These are phyloP conservation scores for Sphagnum magellanicum DNA, from an alignment of 228 moss, liverwort and hornwort species.

Conservation along the genomic window DNA sequence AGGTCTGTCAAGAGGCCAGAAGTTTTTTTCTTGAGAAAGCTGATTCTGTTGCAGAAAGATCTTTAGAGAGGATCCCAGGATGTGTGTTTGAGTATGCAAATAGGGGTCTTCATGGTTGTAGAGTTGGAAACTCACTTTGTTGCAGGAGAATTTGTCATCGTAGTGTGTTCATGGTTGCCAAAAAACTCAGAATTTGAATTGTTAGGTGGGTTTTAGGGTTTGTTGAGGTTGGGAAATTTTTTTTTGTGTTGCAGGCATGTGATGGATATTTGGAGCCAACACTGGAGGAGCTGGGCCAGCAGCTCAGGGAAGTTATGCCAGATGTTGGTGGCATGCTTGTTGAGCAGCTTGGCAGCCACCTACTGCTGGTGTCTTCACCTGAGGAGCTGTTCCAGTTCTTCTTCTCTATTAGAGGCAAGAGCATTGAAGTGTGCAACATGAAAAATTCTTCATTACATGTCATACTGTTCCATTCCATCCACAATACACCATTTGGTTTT, in stretches of 20 bases:
- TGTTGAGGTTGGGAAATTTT: too few species aligned
- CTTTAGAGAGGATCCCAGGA: too few species aligned
- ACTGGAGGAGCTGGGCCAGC: slow-evolving; percentile 70
- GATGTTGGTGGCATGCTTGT: slow-evolving; percentile 53
- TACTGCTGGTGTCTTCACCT: slow-evolving; percentile 61
- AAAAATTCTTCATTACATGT: neutral
- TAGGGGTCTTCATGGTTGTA: neutral
- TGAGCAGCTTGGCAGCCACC: slow-evolving; percentile 56
- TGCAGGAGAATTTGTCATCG: neutral
- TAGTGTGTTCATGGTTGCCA: too few species aligned
- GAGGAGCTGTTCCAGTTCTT: slow-evolving; percentile 86
- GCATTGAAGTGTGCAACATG: neutral
- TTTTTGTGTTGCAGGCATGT: slow-evolving; percentile 14
- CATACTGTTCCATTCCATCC: neutral
- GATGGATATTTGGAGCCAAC: slow-evolving; percentile 71
- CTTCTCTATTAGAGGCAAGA: slow-evolving; percentile 43
- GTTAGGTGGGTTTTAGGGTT: too few species aligned
- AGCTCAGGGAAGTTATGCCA: slow-evolving; percentile 51
- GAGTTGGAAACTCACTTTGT: neutral
- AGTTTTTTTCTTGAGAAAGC: too few species aligned
- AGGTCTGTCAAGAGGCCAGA: too few species aligned
- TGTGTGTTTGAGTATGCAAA: neutral
- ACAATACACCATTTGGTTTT: neutral
- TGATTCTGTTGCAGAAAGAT: too few species aligned
- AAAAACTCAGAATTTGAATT: too few species aligned